phyloP scores from a whole-genome alignment of 2,329 filamentous ascomycete genomes.

The Nannizziopsis barbatae region DNA sequence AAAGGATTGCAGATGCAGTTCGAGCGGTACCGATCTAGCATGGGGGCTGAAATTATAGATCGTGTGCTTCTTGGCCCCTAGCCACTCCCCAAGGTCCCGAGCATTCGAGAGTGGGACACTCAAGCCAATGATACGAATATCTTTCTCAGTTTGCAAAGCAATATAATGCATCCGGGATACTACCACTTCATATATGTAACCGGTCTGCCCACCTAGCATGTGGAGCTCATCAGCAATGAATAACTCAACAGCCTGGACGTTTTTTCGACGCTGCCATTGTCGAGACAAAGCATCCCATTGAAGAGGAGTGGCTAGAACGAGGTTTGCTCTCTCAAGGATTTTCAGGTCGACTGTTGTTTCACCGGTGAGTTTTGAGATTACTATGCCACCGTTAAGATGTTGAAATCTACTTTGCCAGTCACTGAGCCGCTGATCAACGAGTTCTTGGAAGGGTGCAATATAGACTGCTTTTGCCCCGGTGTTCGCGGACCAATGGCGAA shows the following conservation, averaged over 20 bases:
- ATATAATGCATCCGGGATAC: constrained; percentile 98
- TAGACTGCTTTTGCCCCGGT: constrained; percentile 76
- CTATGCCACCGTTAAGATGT: constrained; percentile 67
- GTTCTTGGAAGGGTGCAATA: constrained; percentile 85
- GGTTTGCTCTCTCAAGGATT: constrained; percentile 72
- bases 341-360: constrained; percentile 87
- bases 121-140: constrained; percentile 76
- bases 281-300: constrained; percentile 96
- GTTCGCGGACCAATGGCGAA: constrained; percentile 71
- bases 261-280: constrained; percentile 94
- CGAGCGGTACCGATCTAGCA: constrained; percentile 75
- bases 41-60: constrained; percentile 98
- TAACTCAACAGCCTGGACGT: constrained; percentile 77
- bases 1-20: constrained; percentile 91
- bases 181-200: constrained; percentile 88
- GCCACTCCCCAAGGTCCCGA: constrained; percentile 91
- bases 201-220: constrained; percentile 73
- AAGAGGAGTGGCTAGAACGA: constrained; percentile 80
- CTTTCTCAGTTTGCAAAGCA: constrained; percentile 70
- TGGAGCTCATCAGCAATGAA: constrained; percentile 95
- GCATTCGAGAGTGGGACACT: constrained; percentile 90
- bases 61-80: constrained; percentile 93
- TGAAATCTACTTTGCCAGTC: constrained; percentile 76
- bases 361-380: constrained; percentile 83
- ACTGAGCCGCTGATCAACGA: constrained; percentile 68